Conservation (phyloP, 768 basidiomycete genomes). For the Dioszegia aurantiaca region DNA sequence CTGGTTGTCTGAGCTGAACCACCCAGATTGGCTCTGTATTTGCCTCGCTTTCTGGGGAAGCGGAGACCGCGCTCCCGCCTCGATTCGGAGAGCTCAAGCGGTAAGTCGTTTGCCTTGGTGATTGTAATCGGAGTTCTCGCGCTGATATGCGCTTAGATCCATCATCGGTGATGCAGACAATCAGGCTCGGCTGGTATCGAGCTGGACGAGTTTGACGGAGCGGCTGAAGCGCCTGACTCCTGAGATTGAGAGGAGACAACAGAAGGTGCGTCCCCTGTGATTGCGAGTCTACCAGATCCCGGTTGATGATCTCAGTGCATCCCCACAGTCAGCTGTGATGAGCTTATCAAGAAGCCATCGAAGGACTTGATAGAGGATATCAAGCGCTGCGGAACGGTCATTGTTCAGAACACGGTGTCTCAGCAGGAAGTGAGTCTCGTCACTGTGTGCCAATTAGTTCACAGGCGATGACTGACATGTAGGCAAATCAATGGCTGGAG, state of each 20-base stretch:
- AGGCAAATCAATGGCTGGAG: constrained; percentile 52
- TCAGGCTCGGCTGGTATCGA: constrained; percentile 26
- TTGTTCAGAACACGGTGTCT: constrained; percentile 62
- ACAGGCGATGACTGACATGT: neutral
- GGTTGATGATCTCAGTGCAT: constrained; percentile 50
- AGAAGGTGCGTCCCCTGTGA: constrained; percentile 52
- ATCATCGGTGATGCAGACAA: constrained; percentile 35
- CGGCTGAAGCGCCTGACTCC: constrained; percentile 51
- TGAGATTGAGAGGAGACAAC: constrained; percentile 58
- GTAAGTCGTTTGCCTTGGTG: constrained; percentile 18
- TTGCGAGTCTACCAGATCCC: neutral
- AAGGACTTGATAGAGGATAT: constrained; percentile 50
- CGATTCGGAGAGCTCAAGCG: constrained; percentile 64
- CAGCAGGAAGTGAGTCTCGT: constrained; percentile 29
- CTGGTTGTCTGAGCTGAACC: neutral
- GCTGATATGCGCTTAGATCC: constrained; percentile 12
- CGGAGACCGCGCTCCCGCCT: constrained; percentile 56
- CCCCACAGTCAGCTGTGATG: constrained; percentile 53
- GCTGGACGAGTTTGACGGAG: constrained; percentile 31
- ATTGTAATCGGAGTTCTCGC: too few relatives aligned
- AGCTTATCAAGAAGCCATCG: constrained; percentile 23
- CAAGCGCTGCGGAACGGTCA: constrained; percentile 59
- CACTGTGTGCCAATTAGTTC: too few relatives aligned
- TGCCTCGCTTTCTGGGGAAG: constrained; percentile 55
- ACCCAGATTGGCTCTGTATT: constrained; percentile 57